Percentiles rank a stretch among this genome's conserved stretches.
phyloP scores from a whole-genome alignment of 1,284 basidiomycete genomes.

The Caloboletus inedulis region DNA sequence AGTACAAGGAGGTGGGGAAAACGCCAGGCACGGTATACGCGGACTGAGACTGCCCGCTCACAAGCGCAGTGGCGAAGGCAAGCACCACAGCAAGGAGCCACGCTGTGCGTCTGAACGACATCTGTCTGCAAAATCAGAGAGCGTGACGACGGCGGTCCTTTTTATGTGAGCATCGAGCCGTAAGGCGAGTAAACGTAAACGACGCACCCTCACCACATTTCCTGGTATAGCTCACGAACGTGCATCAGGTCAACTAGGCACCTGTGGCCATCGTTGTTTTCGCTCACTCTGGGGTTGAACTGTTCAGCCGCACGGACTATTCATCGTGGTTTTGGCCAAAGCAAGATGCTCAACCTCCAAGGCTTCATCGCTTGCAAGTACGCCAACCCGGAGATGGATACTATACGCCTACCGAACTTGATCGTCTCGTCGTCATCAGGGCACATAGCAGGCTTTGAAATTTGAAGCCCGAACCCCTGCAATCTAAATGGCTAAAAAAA shows the following conservation, averaged over 20 bases:
- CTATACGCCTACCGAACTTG: not conserved
- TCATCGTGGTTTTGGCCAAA: not conserved
- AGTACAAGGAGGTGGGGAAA: constrained; percentile 62
- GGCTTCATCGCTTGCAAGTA: not conserved
- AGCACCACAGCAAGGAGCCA: constrained; percentile 9
- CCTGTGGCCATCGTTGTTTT: too few relatives aligned
- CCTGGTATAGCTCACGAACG: constrained; percentile 15
- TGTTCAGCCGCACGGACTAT: too few relatives aligned
- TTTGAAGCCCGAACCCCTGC: not conserved
- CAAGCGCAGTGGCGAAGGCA: constrained; percentile 6
- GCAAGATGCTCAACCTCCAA: not conserved
- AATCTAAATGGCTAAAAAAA: not conserved
- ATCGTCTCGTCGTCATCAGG: not conserved
- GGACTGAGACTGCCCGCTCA: constrained; percentile 32
- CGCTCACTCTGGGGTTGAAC: too few relatives aligned
- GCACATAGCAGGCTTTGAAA: not conserved
- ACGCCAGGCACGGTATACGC: constrained; percentile 57
- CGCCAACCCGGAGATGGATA: not conserved
- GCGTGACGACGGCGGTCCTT: not conserved
- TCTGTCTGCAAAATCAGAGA: not conserved
- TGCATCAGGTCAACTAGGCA: constrained; percentile 4
- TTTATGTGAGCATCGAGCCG: constrained; percentile 20
- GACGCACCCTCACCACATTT: not conserved
- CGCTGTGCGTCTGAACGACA: constrained; percentile 10
- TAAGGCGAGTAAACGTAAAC: not conserved